A percentile compares a stretch with the other conserved stretches of the same genome.
These are phyloP conservation scores for Penicillium parvum DNA, from an alignment of 495 filamentous ascomycete genomes.

Conservation along the genomic window DNA sequence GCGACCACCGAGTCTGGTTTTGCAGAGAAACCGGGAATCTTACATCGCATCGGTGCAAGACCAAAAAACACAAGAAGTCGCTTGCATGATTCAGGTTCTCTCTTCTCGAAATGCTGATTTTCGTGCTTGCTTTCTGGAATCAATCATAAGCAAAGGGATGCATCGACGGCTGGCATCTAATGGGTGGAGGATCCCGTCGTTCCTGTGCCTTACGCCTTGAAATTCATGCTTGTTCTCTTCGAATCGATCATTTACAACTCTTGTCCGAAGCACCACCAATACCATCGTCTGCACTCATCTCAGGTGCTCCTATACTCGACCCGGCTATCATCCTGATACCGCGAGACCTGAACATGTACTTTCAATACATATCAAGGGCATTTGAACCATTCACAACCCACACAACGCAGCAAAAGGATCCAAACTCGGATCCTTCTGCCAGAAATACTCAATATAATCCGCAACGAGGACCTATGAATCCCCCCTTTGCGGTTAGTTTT, in stretches of 20 bases:
- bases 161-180: conserved; percentile 4
- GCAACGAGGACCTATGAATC: no score
- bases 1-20: neutral
- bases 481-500: no score
- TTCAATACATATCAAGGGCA: neutral
- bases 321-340: no score
- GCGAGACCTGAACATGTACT: no score
- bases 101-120: conserved; percentile 6
- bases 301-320: no score
- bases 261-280: no score
- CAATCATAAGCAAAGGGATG: conserved; percentile 5
- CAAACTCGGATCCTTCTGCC: conserved; percentile 10
- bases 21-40: conserved; percentile 2
- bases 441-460: conserved; percentile 15
- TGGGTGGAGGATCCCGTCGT: conserved; percentile 6
- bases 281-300: no score
- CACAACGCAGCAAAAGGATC: conserved; percentile 24
- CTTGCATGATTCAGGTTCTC: neutral
- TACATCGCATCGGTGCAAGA: conserved; percentile 1
- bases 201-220: no score
- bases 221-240: no score
- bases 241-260: no score
- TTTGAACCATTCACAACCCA: conserved; percentile 7
- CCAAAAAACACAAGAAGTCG: neutral
- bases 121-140: conserved; percentile 1